These are phyloP conservation scores for Kwoniella pini DNA, from an alignment of 768 basidiomycete species.

Conservation along the genomic window DNA sequence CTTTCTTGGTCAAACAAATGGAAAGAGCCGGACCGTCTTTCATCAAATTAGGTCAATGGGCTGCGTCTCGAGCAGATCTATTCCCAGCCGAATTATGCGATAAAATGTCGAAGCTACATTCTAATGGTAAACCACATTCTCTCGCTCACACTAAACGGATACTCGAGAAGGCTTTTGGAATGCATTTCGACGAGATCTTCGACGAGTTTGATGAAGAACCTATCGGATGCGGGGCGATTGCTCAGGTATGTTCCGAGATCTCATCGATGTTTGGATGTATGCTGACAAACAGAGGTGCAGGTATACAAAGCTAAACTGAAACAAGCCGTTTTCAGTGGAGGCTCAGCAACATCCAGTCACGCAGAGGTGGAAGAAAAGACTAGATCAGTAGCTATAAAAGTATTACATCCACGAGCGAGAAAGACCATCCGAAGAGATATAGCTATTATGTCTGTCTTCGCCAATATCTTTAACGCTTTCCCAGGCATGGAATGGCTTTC, in stretches of 20 bases:
- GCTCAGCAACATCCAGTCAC: conserved; percentile 72
- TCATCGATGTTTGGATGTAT: neutral
- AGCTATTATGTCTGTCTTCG: conserved; percentile 92
- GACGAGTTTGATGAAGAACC: conserved; percentile 81
- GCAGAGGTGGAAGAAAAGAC: conserved; percentile 43
- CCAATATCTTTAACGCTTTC: conserved; percentile 69
- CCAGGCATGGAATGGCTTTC: conserved; percentile 98
- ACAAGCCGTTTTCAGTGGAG: conserved; percentile 70
- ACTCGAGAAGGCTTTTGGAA: conserved; percentile 79
- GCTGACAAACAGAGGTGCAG: conserved; percentile 53
- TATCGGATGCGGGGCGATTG: conserved; percentile 98
- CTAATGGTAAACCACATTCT: conserved; percentile 78
- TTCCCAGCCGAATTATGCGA: conserved; percentile 86
- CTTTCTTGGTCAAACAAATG: conserved; percentile 83
- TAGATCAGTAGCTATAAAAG: conserved; percentile 89
- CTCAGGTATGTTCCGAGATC: conserved; percentile 62
- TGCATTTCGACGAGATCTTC: conserved; percentile 83
- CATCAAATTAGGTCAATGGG: conserved; percentile 99
- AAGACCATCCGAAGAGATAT: conserved; percentile 86
- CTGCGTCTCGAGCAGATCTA: conserved; percentile 88
- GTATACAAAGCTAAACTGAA: conserved; percentile 88
- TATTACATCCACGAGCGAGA: conserved; percentile 82
- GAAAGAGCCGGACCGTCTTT: conserved; percentile 94
- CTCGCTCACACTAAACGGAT: conserved; percentile 75
- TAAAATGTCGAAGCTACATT: conserved; percentile 81